phyloP scores from a whole-genome alignment of 2,329 filamentous ascomycete genomes.

The Fonsecaea multimorphosa region DNA sequence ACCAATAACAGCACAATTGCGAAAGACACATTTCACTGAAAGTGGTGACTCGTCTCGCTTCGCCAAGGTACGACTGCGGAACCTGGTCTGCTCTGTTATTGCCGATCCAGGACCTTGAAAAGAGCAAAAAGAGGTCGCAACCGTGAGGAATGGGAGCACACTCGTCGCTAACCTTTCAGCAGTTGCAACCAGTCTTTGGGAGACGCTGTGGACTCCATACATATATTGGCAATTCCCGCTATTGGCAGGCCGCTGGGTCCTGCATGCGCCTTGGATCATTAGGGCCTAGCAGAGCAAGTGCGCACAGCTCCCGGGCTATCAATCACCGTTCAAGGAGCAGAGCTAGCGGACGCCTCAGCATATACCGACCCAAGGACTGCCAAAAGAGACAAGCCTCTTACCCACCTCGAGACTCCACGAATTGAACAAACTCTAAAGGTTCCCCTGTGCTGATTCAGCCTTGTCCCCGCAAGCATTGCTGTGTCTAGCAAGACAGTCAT shows the following conservation, averaged over 20 bases:
- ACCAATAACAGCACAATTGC: constrained; percentile 20
- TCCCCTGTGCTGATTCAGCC: constrained; percentile 33
- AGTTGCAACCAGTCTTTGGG: constrained; percentile 5
- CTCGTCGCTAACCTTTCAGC: constrained; percentile 19
- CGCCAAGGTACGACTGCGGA: not conserved
- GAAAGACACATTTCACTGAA: not conserved
- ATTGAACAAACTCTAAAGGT: constrained; percentile 30
- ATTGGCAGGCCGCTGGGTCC: constrained; percentile 23
- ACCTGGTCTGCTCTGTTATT: not conserved
- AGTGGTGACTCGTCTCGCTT: not conserved
- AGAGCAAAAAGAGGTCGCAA: not conserved
- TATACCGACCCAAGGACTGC: constrained; percentile 16
- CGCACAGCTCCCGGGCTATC: not conserved
- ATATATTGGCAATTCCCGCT: constrained; percentile 12
- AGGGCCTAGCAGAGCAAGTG: constrained; percentile 14
- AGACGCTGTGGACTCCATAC: constrained; percentile 10
- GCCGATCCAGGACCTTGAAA: not conserved
- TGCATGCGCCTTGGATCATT: constrained; percentile 15
- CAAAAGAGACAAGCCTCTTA: constrained; percentile 17
- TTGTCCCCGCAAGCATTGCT: constrained; percentile 20
- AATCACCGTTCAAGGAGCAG: constrained; percentile 7
- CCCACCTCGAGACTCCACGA: constrained; percentile 18
- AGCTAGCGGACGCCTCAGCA: constrained; percentile 24
- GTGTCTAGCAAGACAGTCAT: constrained; percentile 20
- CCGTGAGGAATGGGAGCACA: not conserved